Percentiles rank a stretch among this genome's conserved stretches.
phyloP scores from a whole-genome alignment of 371 early-diverging fungal genomes.

The Blakeslea trispora region DNA sequence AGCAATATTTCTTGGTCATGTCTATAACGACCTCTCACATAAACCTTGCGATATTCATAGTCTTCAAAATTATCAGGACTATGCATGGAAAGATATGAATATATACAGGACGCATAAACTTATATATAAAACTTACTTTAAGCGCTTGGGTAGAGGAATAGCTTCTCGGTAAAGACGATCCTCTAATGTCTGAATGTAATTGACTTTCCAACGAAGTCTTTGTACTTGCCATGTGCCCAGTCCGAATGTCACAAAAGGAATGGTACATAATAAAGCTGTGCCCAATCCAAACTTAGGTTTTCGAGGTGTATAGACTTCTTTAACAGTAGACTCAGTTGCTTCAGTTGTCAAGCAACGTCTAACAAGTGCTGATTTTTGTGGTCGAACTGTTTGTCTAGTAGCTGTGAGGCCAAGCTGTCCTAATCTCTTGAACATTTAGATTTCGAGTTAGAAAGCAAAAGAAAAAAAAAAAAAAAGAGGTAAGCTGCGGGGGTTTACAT shows the following conservation, averaged over 20 bases:
- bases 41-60: constrained; percentile 74
- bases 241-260: constrained; percentile 82
- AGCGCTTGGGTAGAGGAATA: constrained; percentile 69
- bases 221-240: constrained; percentile 93
- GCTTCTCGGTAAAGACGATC: constrained; percentile 65
- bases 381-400: neutral
- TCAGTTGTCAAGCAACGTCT: constrained; percentile 5
- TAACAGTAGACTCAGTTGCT: constrained; percentile 6
- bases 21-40: constrained; percentile 65
- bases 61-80: constrained; percentile 59
- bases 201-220: constrained; percentile 87
- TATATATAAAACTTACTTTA: constrained; percentile 45
- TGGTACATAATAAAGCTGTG: constrained; percentile 49
- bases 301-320: constrained; percentile 27
- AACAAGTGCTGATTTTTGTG: neutral
- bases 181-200: constrained; percentile 74
- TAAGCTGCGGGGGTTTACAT: neutral
- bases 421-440: constrained; percentile 10
- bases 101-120: neutral
- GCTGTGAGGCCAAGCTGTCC: constrained; percentile 13
- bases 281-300: constrained; percentile 40
- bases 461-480: neutral
- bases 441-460: neutral
- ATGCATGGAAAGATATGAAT: neutral
- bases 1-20: constrained; percentile 79